Evolutionary conservation across 768 basidiomycete genomes (phyloP).

Genomic region (Leccinellum albellum): DNA sequence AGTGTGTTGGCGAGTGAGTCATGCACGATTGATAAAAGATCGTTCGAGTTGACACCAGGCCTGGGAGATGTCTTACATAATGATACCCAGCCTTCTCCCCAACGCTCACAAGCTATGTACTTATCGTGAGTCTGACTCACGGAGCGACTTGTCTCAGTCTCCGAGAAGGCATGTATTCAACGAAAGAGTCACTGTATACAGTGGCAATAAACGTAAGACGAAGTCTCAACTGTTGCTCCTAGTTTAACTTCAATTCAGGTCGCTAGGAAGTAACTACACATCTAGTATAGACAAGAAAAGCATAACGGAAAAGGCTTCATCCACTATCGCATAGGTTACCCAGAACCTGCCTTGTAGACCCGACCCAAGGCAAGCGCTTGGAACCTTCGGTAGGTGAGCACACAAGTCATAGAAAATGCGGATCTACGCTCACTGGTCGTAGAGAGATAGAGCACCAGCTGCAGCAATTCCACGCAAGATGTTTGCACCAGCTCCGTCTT

Average conservation of each 20-base stretch:
- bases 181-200: neutral
- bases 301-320: neutral
- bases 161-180: neutral
- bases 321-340: conserved; percentile 2
- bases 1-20: conserved; percentile 15
- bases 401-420: neutral
- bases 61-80: neutral
- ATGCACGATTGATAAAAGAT: conserved; percentile 31
- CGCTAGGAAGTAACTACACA: neutral
- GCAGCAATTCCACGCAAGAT: conserved; percentile 49
- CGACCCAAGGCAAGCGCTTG: conserved; percentile 55
- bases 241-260: too few relatives aligned
- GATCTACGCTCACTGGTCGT: conserved; percentile 45
- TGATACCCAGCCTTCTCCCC: neutral
- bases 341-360: conserved; percentile 48
- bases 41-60: too few relatives aligned
- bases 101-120: too few relatives aligned
- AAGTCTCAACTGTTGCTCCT: neutral
- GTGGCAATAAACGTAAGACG: neutral
- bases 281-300: neutral
- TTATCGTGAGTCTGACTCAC: too few relatives aligned
- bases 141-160: too few relatives aligned
- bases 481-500: conserved; percentile 60
- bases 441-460: conserved; percentile 56
- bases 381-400: conserved; percentile 27